Base-by-base conservation (phyloP, 805 yeast genomes). In the Diddensiella transvaalensis region DNA sequence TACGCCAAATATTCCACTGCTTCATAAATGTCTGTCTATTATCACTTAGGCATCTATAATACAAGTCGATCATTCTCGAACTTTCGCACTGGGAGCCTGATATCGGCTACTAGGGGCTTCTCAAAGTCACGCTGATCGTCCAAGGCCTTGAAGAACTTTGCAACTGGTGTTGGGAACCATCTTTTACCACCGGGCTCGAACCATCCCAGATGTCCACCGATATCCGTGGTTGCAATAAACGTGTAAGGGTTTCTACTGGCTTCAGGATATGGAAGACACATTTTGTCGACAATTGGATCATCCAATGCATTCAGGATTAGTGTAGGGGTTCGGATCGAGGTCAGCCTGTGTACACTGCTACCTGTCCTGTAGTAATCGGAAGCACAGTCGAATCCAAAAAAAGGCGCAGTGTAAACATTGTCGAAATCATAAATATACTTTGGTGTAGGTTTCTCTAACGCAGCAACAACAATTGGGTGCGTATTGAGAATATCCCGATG, bases 171-270 rank as follows among this genome's bases (percentile, higher is more conserved):
- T 3, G 78, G 66, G 55, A 75, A 79, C 95, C 95, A 87, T 57
- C 88, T 77, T 37, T 72, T 70, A 22, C 85, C 84, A 22, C 73
- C 68, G 42, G 71, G 66, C 54, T 75, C 72, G 52, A 80, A 87
- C 83, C 84, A 87, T n/a, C 87, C 93, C 46, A 87, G 73, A 65
- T 87, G 96, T 1, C 95, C 95, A 4, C 96, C 96, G 45, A 77
- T 71, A 37, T 76, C 72, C 4, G 90, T 83, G 50, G 80, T 75
- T 3, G 81, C 71, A 58, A 83, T 55, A 39, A 76, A 66, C 29
- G 79, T 66, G 60, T 75, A 79, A 1, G 95, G 93, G 59, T 85
- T 85, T 24, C 61, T 54, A 35, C 59, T 53, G 18, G 77, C 73
- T 51, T 80, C 83, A 13, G 60, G 61, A 32, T 63, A 61, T 1